Base-by-base conservation (phyloP, 1,284 basidiomycete species). In the Ustilago hordei region DNA sequence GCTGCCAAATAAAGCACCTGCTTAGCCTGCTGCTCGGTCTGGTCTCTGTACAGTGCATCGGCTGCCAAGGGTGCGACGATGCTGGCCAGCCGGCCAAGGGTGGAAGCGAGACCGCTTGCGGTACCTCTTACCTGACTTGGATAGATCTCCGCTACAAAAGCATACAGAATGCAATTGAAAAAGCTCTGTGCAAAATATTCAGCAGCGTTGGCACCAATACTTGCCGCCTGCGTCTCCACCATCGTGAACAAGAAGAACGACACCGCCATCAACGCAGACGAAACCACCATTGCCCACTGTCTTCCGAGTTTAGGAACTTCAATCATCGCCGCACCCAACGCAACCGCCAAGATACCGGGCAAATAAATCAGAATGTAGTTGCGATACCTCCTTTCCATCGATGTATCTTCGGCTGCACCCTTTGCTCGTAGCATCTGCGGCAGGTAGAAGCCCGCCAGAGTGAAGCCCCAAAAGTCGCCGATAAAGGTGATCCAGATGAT, bases 41-140 rank as follows among this genome's bases (percentile, higher is more conserved):
- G 48, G 13, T 96, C 88, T 95, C 94, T 88, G 92, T 92, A 83
- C 59, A 86, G 84, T 31, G 83, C 74, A 55, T 86, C 83, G 2
- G 81, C 87, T 5, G 86, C 86, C 17, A 87, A 78, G 2, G 87
- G 87, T 0, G 87, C 87, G 6, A 86, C 80, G 45, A 84, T 87
- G 60, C 84, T 80, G 7, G 86, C 81, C 1, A 88, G 59, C 12
- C 87, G 74, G 35, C 87, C 87, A 34, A 87, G 70, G 8, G 86
- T 87, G 1, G 85, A 84, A 1, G 85, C 79, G 38, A 87, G 75
- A 7, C 87, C 87, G 39, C 79, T 79, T 0, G 86, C 87, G 4
- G 81, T 85, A 15, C 87, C 87, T 70, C 87, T 73, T n/a, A 86
- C 86, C 43, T 85, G 77, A 2, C 84, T 85, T 17, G 87, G 86